phyloP scores from a whole-genome alignment of 2,329 filamentous ascomycete genomes.

The Colletotrichum ledebouriae region DNA sequence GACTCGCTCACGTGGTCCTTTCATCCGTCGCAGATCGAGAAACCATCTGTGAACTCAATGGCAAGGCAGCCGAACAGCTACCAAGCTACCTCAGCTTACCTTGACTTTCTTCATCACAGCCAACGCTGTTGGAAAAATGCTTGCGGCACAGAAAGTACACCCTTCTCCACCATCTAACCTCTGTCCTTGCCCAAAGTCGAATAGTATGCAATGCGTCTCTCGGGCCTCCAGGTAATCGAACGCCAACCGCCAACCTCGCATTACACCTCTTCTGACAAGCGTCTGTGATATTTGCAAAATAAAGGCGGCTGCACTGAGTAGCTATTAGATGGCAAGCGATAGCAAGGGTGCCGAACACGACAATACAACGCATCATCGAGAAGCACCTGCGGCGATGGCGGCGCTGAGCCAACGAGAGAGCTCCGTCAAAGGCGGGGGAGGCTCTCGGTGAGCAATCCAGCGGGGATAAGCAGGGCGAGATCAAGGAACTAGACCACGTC shows the following conservation, averaged over 20 bases:
- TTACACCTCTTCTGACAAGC: slow-evolving; percentile 31
- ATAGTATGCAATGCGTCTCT: slow-evolving; percentile 20
- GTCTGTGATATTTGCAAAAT: slow-evolving; percentile 8
- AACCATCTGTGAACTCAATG: slow-evolving; percentile 23
- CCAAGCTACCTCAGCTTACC: slow-evolving; percentile 4
- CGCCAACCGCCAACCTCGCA: slow-evolving; percentile 25
- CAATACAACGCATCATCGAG: slow-evolving; percentile 21
- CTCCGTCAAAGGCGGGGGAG: slow-evolving; percentile 31
- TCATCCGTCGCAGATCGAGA: slow-evolving; percentile 25
- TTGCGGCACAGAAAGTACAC: neutral
- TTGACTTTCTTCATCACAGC: slow-evolving; percentile 6
- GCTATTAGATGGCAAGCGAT: slow-evolving; percentile 1
- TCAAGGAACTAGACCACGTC: slow-evolving; percentile 3
- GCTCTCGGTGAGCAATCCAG: slow-evolving; percentile 38
- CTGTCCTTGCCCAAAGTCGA: slow-evolving; percentile 1
- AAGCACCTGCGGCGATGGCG: slow-evolving; percentile 9
- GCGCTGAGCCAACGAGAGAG: slow-evolving; percentile 27
- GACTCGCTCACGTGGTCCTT: slow-evolving; percentile 38
- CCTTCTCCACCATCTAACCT: neutral
- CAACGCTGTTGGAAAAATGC: neutral
- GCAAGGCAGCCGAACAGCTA: slow-evolving; percentile 15
- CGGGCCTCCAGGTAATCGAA: slow-evolving; percentile 22
- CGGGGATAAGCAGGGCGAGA: slow-evolving; percentile 26
- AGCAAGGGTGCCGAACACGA: neutral
- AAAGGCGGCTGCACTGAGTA: slow-evolving; percentile 11